Base-by-base conservation (phyloP, 1,139 yeast genomes). In the Maudiozyma humilis region DNA sequence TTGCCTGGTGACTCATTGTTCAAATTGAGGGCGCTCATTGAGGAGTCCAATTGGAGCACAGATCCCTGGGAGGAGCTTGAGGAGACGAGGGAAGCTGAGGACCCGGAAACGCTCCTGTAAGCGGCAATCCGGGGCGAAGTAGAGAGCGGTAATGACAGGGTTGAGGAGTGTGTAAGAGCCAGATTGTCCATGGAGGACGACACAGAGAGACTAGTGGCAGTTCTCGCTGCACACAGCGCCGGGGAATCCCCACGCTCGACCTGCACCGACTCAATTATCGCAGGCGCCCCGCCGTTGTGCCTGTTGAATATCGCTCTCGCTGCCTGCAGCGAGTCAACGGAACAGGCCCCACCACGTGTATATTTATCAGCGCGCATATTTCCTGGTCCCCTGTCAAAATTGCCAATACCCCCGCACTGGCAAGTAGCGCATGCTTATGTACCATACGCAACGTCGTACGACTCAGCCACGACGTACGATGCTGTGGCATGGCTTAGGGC, bases 291-390 rank as follows among this genome's bases (percentile, higher is more conserved):
- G 8, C 27, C 27, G 15, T 49, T 33, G 39, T 51, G 54, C 29
- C 47, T 49, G 25, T 50, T 51, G 32, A 51, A 51, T 20, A 51
- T 51, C 10, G 49, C 46, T 25, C 50, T 52, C 2, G 54, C 54
- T 25, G 54, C 54, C 31, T 45, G 45, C 36, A 51, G 38, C 2
- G 54, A 51, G 31, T 51, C 52, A 15, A 23, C 27, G 27, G 27
- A 23, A 23, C 27, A 23, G 6, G 27, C 10, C 27, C 10, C 27
- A 10, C 27, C 27, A 6, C 10, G 27, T 6, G 27, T 10, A 23
- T 23, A 23, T 23, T 6, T 10, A 6, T 23, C 27, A 6, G 8
- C 8, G 27, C 27, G 27, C 27, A 23, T 23, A 6, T 23, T 23
- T n/a, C n/a, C n/a, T n/a, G n/a, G n/a, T n/a, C n/a, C n/a, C n/a